These are phyloP conservation scores for Eucalyptus erythrocorys DNA, from an alignment of 345 rosid species.

Conservation along the genomic window DNA sequence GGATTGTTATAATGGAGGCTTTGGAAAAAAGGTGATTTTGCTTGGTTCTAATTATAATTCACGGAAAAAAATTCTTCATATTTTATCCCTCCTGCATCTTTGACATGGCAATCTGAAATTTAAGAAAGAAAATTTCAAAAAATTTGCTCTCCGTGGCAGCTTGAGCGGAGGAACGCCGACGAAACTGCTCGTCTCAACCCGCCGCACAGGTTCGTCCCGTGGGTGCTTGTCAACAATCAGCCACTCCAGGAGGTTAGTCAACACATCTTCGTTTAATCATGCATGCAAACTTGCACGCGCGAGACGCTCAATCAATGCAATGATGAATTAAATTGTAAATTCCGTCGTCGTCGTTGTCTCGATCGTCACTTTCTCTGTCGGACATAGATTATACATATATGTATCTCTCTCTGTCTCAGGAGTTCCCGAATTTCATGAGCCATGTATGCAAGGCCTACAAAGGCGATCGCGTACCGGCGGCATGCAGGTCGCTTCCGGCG, in stretches of 20 bases:
- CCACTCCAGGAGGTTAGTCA: conserved; percentile 14
- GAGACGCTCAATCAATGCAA: background rate
- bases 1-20: conserved; percentile 27
- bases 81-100: background rate
- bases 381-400: background rate
- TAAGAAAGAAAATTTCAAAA: background rate
- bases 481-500: background rate
- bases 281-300: background rate
- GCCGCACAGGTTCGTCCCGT: conserved; percentile 29
- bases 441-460: conserved; percentile 21
- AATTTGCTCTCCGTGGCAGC: background rate
- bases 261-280: background rate
- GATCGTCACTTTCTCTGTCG: background rate
- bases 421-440: conserved; percentile 2
- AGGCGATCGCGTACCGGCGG: conserved; percentile 5
- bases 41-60: background rate
- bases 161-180: conserved; percentile 6
- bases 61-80: too few relatives aligned
- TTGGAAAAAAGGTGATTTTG: conserved; percentile 22
- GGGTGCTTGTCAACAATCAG: conserved; percentile 23
- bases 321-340: background rate
- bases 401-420: conserved; percentile 1
- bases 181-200: conserved; percentile 31
- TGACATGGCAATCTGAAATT: background rate
- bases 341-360: background rate